phyloP scores from a whole-genome alignment of 805 yeast genomes.

The Pichia rugopelliculosa region DNA sequence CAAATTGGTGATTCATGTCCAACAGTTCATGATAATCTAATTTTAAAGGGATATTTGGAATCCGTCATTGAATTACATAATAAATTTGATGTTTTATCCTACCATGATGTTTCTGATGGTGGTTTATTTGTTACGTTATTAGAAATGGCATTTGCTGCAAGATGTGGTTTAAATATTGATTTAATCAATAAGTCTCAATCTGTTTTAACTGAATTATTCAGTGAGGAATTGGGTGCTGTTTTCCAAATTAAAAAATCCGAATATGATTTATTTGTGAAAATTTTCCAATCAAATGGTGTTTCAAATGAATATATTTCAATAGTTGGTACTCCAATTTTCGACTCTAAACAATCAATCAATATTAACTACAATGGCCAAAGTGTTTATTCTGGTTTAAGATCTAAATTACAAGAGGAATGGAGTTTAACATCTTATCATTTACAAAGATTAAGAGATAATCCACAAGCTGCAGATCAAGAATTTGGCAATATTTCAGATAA shows the following conservation, averaged over 20 bases:
- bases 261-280: slow-evolving; percentile 43
- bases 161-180: slow-evolving; percentile 68
- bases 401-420: slow-evolving; percentile 76
- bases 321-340: slow-evolving; percentile 64
- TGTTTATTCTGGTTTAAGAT: slow-evolving; percentile 52
- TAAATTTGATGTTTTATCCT: slow-evolving; percentile 61
- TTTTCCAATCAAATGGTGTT: slow-evolving; percentile 56
- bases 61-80: slow-evolving; percentile 69
- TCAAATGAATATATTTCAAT: slow-evolving; percentile 43
- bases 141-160: slow-evolving; percentile 97
- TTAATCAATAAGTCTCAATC: slow-evolving; percentile 27
- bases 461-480: slow-evolving; percentile 83
- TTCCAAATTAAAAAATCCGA: slow-evolving; percentile 69
- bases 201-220: slow-evolving; percentile 57
- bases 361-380: slow-evolving; percentile 39
- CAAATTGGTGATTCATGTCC: slow-evolving; percentile 82
- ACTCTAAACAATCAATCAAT: slow-evolving; percentile 37
- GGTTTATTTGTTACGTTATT: slow-evolving; percentile 78
- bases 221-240: slow-evolving; percentile 93
- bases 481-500: slow-evolving; percentile 67
- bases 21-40: slow-evolving; percentile 60
- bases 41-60: slow-evolving; percentile 63
- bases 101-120: slow-evolving; percentile 96
- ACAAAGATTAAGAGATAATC: slow-evolving; percentile 92
- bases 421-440: slow-evolving; percentile 79